Evolutionary conservation across 495 filamentous ascomycete species (phyloP).

Genomic region (Tuber borchii): DNA sequence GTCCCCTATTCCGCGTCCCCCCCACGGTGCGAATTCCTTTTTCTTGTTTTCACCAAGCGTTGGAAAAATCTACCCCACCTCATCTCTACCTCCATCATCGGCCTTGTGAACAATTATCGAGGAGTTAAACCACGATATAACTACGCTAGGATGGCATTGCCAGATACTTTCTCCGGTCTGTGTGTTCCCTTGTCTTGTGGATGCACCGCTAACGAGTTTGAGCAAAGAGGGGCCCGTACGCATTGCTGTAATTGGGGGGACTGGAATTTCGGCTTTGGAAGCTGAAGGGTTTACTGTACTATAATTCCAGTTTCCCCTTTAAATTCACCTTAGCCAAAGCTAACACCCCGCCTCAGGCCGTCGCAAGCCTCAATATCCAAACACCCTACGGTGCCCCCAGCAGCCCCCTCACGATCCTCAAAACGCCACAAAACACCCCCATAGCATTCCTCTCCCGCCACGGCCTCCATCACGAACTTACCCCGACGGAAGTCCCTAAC

Average conservation of each 20-base stretch:
- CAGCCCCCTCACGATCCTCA: slow-evolving; percentile 80
- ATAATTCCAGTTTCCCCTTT: neutral
- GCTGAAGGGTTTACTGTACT: slow-evolving; percentile 57
- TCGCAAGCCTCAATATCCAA: slow-evolving; percentile 60
- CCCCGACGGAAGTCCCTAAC: slow-evolving; percentile 82
- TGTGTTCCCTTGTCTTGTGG: neutral
- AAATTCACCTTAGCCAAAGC: neutral
- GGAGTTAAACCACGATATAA: slow-evolving; percentile 1
- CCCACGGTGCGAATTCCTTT: neutral
- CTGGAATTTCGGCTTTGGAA: slow-evolving; percentile 66
- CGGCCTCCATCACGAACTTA: slow-evolving; percentile 77
- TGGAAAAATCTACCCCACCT: neutral
- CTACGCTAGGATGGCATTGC: slow-evolving; percentile 21
- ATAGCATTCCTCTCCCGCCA: slow-evolving; percentile 94
- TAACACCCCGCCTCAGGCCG: slow-evolving; percentile 46
- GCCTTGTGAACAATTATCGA: neutral
- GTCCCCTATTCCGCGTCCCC: neutral
- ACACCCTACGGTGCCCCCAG: slow-evolving; percentile 95
- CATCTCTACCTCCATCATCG: neutral
- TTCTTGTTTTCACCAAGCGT: neutral
- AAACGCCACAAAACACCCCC: slow-evolving; percentile 67
- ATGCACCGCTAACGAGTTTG: neutral
- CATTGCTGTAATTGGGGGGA: slow-evolving; percentile 96
- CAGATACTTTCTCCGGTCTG: slow-evolving; percentile 26
- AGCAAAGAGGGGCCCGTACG: slow-evolving; percentile 59